Percentiles rank a stretch among this genome's conserved stretches.
These are phyloP conservation scores for Curvularia spicifera DNA, from an alignment of 2,329 filamentous ascomycete species.

Conservation along the genomic window DNA sequence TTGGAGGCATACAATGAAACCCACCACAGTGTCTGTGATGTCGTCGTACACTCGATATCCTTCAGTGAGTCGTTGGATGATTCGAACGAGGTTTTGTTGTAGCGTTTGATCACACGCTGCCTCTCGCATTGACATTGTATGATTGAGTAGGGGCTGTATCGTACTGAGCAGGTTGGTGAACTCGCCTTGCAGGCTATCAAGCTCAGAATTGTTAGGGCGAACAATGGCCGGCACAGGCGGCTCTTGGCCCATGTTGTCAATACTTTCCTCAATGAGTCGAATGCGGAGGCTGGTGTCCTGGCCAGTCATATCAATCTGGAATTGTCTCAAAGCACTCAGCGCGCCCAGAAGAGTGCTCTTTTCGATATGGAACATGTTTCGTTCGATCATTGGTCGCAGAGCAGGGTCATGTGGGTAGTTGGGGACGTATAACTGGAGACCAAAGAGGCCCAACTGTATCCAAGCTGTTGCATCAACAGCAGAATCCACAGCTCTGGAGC, in stretches of 20 bases:
- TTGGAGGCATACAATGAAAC: conserved; percentile 78
- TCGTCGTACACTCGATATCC: conserved; percentile 84
- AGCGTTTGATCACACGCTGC: conserved; percentile 46
- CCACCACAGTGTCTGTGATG: conserved; percentile 76
- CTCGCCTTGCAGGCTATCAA: conserved; percentile 78
- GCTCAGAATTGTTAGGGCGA: conserved; percentile 71
- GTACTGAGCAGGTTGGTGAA: conserved; percentile 72
- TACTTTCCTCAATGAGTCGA: conserved; percentile 66
- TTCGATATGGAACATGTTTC: conserved; percentile 63
- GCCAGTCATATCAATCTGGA: conserved; percentile 72
- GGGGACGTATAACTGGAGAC: conserved; percentile 82
- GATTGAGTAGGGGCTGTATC: conserved; percentile 38
- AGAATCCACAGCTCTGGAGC: conserved; percentile 5
- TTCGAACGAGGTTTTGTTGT: conserved; percentile 67
- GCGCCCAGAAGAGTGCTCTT: conserved; percentile 62
- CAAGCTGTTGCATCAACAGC: conserved; percentile 62
- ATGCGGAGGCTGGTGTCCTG: conserved; percentile 71
- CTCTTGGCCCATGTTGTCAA: conserved; percentile 68
- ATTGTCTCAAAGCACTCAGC: conserved; percentile 66
- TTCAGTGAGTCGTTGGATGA: conserved; percentile 71
- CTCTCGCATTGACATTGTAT: conserved; percentile 31
- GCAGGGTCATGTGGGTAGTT: conserved; percentile 86
- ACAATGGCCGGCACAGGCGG: conserved; percentile 72
- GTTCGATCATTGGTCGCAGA: conserved; percentile 66
- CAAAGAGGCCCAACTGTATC: conserved; percentile 75